Evolutionary conservation across 495 filamentous ascomycete genomes (phyloP).

Genomic region (Aspergillus incahuasiensis): DNA sequence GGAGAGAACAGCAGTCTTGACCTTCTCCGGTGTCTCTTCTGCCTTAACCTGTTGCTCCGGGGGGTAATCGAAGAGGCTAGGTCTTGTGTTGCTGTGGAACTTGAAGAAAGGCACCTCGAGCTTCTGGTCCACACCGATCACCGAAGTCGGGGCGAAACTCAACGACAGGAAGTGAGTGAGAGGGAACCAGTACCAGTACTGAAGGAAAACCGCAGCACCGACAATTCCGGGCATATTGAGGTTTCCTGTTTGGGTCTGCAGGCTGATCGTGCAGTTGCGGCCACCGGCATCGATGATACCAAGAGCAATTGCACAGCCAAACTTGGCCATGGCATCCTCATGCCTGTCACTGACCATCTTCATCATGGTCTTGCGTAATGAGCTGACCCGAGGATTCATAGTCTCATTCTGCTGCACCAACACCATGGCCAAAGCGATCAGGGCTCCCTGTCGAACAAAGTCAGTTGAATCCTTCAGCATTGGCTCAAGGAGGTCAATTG

Average conservation of each 20-base stretch:
- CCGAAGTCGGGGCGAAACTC: constrained; percentile 87
- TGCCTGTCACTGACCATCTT: constrained; percentile 93
- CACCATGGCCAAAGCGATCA: constrained; percentile 95
- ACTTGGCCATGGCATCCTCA: constrained; percentile 99
- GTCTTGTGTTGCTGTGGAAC: constrained; percentile 88
- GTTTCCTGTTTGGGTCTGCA: constrained; percentile 97
- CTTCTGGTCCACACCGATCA: constrained; percentile 90
- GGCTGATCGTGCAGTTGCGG: constrained; percentile 94
- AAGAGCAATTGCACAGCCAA: constrained; percentile 86
- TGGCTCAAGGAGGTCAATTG: constrained; percentile 92
- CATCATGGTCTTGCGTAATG: constrained; percentile 77
- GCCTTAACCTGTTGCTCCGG: constrained; percentile 92
- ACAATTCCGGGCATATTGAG: constrained; percentile 97
- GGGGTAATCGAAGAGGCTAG: constrained; percentile 96
- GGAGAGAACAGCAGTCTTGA: constrained; percentile 93
- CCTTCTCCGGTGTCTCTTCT: constrained; percentile 87
- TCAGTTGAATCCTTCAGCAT: constrained; percentile 99
- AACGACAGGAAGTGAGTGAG: constrained; percentile 95
- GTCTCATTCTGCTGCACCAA: constrained; percentile 95
- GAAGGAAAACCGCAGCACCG: constrained; percentile 95
- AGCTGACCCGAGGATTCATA: constrained; percentile 85
- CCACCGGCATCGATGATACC: constrained; percentile 99
- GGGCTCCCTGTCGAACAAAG: constrained; percentile 96
- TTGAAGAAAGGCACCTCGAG: constrained; percentile 94
- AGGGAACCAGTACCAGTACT: constrained; percentile 99